phyloP scores from a whole-genome alignment of 495 filamentous ascomycete genomes.

The Xylaria sp. region DNA sequence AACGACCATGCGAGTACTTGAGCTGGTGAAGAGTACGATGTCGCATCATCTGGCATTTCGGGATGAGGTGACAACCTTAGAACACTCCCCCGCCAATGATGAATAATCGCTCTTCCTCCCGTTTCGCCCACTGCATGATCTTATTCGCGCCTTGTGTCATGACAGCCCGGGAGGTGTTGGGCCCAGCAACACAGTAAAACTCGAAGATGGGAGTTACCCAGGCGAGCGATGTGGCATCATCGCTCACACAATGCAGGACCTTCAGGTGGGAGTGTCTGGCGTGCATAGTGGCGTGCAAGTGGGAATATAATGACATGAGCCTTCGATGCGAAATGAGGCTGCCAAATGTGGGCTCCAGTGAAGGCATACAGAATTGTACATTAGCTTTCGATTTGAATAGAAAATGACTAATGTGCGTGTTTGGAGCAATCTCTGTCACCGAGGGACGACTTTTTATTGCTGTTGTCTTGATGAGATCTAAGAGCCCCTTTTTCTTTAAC shows the following conservation, averaged over 20 bases:
- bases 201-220: slow-evolving; percentile 93
- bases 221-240: slow-evolving; percentile 77
- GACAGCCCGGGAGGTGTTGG: slow-evolving; percentile 74
- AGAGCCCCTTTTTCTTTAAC: slow-evolving; percentile 76
- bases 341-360: slow-evolving; percentile 74
- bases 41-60: neutral
- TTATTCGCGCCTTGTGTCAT: slow-evolving; percentile 86
- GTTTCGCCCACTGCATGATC: slow-evolving; percentile 85
- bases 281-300: slow-evolving; percentile 83
- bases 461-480: slow-evolving; percentile 76
- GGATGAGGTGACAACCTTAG: slow-evolving; percentile 31
- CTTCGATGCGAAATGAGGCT: slow-evolving; percentile 70
- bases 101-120: slow-evolving; percentile 91
- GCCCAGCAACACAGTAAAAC: slow-evolving; percentile 90
- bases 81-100: slow-evolving; percentile 91
- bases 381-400: slow-evolving; percentile 92
- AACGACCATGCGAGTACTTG: too few species aligned
- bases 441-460: slow-evolving; percentile 72
- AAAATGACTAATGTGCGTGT: slow-evolving; percentile 84
- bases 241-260: slow-evolving; percentile 78
- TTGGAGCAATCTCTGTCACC: slow-evolving; percentile 76
- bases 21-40: too few species aligned
- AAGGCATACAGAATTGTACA: slow-evolving; percentile 94
- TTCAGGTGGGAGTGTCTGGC: slow-evolving; percentile 82
- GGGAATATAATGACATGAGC: slow-evolving; percentile 84